phyloP scores from a whole-genome alignment of 2,329 filamentous ascomycete species.

The Xylariales sp. region DNA sequence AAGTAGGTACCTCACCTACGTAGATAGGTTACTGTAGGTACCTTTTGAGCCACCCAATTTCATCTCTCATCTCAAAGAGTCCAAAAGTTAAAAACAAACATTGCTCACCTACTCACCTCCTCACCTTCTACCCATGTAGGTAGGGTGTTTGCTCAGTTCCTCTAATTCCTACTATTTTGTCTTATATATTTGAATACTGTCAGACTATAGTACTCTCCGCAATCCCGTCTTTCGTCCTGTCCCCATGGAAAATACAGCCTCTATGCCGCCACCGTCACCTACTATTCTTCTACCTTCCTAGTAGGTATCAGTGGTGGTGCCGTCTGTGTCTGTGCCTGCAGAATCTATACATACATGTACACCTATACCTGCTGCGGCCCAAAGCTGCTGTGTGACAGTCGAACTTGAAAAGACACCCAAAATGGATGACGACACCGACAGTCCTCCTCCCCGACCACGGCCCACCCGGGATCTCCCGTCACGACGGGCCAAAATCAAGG shows the following conservation, averaged over 20 bases:
- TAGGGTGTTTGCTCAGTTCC: neutral
- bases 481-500: slow-evolving; percentile 48
- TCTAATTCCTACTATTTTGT: neutral
- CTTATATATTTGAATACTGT: neutral
- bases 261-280: slow-evolving; percentile 17
- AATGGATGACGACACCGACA: slow-evolving; percentile 42
- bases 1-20: too few relatives aligned
- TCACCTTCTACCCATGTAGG: too few relatives aligned
- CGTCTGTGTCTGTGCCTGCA: neutral
- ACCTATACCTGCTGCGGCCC: slow-evolving; percentile 3
- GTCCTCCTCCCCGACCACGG: slow-evolving; percentile 35
- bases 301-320: slow-evolving; percentile 6
- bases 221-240: neutral
- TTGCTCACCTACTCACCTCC: too few relatives aligned
- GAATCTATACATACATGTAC: neutral
- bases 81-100: too few relatives aligned
- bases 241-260: slow-evolving; percentile 8
- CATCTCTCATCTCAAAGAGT: neutral
- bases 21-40: too few relatives aligned
- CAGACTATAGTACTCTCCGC: neutral
- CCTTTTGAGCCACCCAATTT: neutral
- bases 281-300: slow-evolving; percentile 7
- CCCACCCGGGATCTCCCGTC: slow-evolving; percentile 45
- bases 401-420: slow-evolving; percentile 7
- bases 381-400: slow-evolving; percentile 31